phyloP scores from a whole-genome alignment of 306 rosid species.

The Purshia tridentata region DNA sequence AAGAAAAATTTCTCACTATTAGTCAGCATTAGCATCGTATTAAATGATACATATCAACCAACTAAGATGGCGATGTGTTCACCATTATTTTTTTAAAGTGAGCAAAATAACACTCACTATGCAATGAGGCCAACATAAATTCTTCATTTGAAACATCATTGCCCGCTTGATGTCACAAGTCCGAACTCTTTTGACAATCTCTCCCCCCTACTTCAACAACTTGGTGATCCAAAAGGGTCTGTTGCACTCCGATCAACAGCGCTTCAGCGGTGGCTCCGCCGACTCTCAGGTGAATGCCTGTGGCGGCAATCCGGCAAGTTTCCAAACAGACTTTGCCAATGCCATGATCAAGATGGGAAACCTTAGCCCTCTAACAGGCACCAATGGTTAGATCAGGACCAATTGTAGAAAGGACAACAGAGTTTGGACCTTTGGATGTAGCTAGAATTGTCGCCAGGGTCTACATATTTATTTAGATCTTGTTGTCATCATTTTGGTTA shows the following conservation, averaged over 20 bases:
- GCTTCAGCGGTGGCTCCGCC: conserved; percentile 52
- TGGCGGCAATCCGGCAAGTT: conserved; percentile 21
- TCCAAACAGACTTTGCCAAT: conserved; percentile 49
- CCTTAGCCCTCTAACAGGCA: conserved; percentile 61
- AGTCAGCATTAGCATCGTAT: no score
- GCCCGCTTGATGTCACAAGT: conserved; percentile 39
- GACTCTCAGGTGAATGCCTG: conserved; percentile 45
- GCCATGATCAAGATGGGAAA: conserved; percentile 66
- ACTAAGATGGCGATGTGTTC: no score
- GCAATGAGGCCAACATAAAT: conserved; percentile 61
- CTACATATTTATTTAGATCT: no score
- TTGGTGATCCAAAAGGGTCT: conserved; percentile 50
- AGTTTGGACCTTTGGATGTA: no score
- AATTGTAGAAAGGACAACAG: conserved; percentile 47
- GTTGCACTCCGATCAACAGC: conserved; percentile 61
- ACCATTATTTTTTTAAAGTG: no score
- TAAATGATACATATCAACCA: no score
- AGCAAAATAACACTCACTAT: no score
- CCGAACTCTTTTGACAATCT: conserved; percentile 49
- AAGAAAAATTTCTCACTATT: no score
- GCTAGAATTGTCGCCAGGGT: no score
- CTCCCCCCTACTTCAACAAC: conserved; percentile 53
- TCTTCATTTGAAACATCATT: conserved; percentile 39
- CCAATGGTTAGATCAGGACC: conserved; percentile 55
- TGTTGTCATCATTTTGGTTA: no score